Conservation (phyloP, 306 rosid genomes). For the Benincasa hispida region DNA sequence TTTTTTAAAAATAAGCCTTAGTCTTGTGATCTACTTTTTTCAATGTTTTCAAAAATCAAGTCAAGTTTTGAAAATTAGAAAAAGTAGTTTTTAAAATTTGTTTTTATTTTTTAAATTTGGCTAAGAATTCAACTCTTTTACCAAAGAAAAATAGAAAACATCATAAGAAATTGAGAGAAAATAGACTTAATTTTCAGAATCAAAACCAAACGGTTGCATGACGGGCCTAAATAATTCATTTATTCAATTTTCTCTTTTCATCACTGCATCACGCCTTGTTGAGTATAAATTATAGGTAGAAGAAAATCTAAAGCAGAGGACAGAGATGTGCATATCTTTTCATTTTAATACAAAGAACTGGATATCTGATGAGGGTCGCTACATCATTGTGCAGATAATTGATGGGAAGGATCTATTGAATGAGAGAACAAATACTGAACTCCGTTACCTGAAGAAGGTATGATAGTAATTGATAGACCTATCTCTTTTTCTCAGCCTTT, state of each 20-base stretch:
- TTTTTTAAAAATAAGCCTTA: no score
- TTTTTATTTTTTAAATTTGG: no score
- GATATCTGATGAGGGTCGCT: neutral
- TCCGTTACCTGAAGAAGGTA: slow-evolving; percentile 76
- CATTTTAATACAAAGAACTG: neutral
- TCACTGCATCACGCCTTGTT: neutral
- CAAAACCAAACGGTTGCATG: neutral
- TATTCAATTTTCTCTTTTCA: neutral
- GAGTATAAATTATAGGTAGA: neutral
- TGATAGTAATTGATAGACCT: neutral
- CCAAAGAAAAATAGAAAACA: no score
- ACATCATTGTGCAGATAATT: slow-evolving; percentile 41
- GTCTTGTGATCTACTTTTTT: no score
- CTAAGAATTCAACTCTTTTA: no score
- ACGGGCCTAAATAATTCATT: neutral
- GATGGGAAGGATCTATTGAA: slow-evolving; percentile 71
- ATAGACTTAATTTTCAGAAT: no score
- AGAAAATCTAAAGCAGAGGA: neutral
- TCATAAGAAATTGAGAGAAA: no score
- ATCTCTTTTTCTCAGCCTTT: neutral
- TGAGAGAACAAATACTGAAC: slow-evolving; percentile 87
- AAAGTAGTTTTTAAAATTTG: no score
- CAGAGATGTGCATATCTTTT: neutral
- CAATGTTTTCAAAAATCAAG: no score
- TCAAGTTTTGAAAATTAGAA: no score